phyloP scores from a whole-genome alignment of 805 yeast species.

The Cyberlindnera galapagoensis region DNA sequence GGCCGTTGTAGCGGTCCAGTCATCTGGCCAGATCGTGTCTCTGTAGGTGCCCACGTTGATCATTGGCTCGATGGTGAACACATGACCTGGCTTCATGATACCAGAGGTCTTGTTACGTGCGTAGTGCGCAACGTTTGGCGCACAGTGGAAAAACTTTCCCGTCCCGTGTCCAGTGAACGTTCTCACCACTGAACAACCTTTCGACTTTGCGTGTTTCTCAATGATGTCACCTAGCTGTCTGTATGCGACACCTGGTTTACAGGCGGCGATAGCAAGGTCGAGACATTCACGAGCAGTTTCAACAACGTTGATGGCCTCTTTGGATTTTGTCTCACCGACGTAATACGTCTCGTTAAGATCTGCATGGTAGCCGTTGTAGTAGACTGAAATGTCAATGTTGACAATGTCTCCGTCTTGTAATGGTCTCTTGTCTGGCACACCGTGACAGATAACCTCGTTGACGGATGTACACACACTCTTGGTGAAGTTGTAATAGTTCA shows the following conservation, averaged over 20 bases:
- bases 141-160: conserved; percentile 79
- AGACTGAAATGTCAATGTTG: conserved; percentile 83
- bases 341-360: conserved; percentile 96
- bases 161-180: conserved; percentile 94
- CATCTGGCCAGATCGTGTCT: conserved; percentile 92
- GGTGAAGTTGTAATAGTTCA: conserved; percentile 91
- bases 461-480: conserved; percentile 89
- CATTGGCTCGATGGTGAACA: conserved; percentile 98
- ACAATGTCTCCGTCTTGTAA: conserved; percentile 92
- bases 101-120: conserved; percentile 92
- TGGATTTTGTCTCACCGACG: conserved; percentile 83
- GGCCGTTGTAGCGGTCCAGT: conserved; percentile 90
- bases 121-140: conserved; percentile 92
- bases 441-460: conserved; percentile 95
- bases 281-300: conserved; percentile 88
- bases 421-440: conserved; percentile 87
- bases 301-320: conserved; percentile 80
- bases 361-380: conserved; percentile 83
- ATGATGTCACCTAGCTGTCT: conserved; percentile 82
- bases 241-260: conserved; percentile 89
- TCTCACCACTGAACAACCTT: conserved; percentile 81
- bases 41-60: conserved; percentile 75
- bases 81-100: conserved; percentile 91
- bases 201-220: conserved; percentile 75
- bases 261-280: conserved; percentile 72